A percentile compares a stretch with the other conserved stretches of the same genome.
Conservation (phyloP, 345 rosid species). For the Acer saccharum region DNA sequence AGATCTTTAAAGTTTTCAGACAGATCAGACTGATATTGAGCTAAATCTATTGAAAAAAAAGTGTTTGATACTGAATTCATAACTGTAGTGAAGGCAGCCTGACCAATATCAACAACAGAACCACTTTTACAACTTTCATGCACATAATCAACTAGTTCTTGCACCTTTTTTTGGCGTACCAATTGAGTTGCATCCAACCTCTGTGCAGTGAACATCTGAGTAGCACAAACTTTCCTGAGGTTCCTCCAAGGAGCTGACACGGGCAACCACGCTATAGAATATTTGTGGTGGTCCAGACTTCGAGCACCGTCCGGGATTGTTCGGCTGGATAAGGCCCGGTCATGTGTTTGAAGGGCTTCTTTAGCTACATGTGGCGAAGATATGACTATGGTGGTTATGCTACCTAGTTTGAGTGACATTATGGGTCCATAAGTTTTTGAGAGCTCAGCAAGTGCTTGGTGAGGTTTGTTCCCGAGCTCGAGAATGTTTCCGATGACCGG, state of each 20-base stretch:
- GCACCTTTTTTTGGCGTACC: no score
- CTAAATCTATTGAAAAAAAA: no score
- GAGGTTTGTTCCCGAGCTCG: slow-evolving; percentile 36
- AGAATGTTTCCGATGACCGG: slow-evolving; percentile 51
- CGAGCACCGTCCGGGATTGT: slow-evolving; percentile 17
- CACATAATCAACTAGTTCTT: no score
- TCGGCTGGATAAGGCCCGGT: slow-evolving; percentile 31
- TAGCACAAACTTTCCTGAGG: slow-evolving; percentile 24
- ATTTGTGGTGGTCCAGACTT: slow-evolving; percentile 21
- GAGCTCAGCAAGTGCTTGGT: slow-evolving; percentile 33
- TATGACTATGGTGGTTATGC: no score
- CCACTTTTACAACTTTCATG: no score
- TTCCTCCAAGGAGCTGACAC: slow-evolving; percentile 40
- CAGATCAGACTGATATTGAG: no score
- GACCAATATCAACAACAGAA: no score
- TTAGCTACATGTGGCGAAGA: no score
- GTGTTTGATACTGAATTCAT: no score
- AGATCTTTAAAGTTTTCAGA: no score
- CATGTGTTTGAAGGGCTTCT: slow-evolving; percentile 25
- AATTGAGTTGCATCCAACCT: slow-evolving; percentile 8
- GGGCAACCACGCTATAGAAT: slow-evolving; percentile 19
- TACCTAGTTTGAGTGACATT: slow-evolving; percentile 19
- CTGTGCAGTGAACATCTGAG: slow-evolving; percentile 23
- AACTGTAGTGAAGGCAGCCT: no score
- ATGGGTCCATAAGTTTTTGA: slow-evolving; percentile 45